Evolutionary conservation across 371 early-diverging fungal genomes (phyloP), one percentile per base, ranked within the genome.

Genomic region (Actinomortierella wolfii): DNA sequence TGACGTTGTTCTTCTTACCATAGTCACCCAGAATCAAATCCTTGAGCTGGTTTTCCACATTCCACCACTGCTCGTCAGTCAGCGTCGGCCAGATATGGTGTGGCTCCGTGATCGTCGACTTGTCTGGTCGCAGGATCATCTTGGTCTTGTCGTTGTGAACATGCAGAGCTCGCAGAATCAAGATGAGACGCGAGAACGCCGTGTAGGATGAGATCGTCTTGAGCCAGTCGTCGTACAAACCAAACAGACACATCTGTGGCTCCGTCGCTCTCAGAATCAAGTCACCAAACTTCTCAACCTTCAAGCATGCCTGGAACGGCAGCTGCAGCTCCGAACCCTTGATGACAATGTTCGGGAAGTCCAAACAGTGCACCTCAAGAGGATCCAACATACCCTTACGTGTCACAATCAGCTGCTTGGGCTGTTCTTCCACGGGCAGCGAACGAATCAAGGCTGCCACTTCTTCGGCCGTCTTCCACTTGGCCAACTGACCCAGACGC

Each of bases 401-500:
- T 20, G 98, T 96, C 20, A 98, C 98, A 82, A 98, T 97, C 56
- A 98, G 92, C 79, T 97, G 98, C 81, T 96, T 96, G 42, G 99
- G 98, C 81, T 98, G 98, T 85, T 98, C 98, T 89, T 97, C 98
- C 6, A 97, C 91, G 48, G 98, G 97, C 50, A 98, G 78, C 18
- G 98, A 98, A 54, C 98, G 94, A 86, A 98, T 96, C 79, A 99
- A 85, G 21, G 98, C 99, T 43, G 97, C 98, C 0, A 97, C 97
- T 93, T 97, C 98, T 90, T 97, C 97, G 11, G 98, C 97, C 4
- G 97, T 98, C 88, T 97, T 98, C 99, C 98, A 97, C 67, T 98
- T 97, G 52, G 98, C 97, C 76, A 98, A 82, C 82, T 97, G 99
- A 67, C 97, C 97, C 25, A 97, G 83, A 83, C 98, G 95, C 77